Conservation (phyloP, 306 rosid species). For the Leucaena leucocephala region DNA sequence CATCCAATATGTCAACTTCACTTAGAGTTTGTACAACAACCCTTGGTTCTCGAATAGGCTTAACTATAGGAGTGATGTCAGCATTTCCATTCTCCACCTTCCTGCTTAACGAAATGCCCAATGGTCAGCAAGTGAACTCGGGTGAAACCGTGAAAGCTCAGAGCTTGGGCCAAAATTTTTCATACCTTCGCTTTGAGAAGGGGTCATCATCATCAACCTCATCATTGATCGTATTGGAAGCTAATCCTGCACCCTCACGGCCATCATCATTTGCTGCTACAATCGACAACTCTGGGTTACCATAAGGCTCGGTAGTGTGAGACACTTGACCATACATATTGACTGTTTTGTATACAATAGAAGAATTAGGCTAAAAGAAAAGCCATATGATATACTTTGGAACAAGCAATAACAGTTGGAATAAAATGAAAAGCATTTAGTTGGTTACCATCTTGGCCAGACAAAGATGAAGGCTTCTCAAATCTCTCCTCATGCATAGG, state of each 20-base stretch:
- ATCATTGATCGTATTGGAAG: slow-evolving; percentile 55
- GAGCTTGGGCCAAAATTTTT: slow-evolving; percentile 27
- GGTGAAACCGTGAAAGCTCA: slow-evolving; percentile 33
- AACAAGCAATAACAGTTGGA: slow-evolving; percentile 7
- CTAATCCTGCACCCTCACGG: slow-evolving; percentile 61
- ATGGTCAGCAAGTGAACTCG: slow-evolving; percentile 34
- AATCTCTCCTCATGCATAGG: slow-evolving; percentile 73
- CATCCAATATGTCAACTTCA: slow-evolving; percentile 99
- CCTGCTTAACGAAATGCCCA: slow-evolving; percentile 56
- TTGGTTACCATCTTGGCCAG: slow-evolving; percentile 72
- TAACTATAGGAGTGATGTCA: slow-evolving; percentile 78
- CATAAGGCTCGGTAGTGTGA: slow-evolving; percentile 61
- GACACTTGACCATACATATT: slow-evolving; percentile 60
- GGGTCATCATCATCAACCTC: slow-evolving; percentile 88
- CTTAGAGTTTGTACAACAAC: slow-evolving; percentile 97
- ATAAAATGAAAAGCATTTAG: slow-evolving; percentile 30
- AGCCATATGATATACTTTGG: slow-evolving; percentile 25
- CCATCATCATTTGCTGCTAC: slow-evolving; percentile 59
- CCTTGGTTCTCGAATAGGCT: slow-evolving; percentile 97
- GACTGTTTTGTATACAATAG: slow-evolving; percentile 58
- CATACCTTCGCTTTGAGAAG: slow-evolving; percentile 88
- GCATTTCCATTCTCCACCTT: slow-evolving; percentile 70
- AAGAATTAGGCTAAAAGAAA: slow-evolving; percentile 35
- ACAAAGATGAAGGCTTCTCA: slow-evolving; percentile 66
- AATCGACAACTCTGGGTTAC: slow-evolving; percentile 72